phyloP scores from a whole-genome alignment of 1,284 basidiomycete genomes.

The Tausonia pullulans region DNA sequence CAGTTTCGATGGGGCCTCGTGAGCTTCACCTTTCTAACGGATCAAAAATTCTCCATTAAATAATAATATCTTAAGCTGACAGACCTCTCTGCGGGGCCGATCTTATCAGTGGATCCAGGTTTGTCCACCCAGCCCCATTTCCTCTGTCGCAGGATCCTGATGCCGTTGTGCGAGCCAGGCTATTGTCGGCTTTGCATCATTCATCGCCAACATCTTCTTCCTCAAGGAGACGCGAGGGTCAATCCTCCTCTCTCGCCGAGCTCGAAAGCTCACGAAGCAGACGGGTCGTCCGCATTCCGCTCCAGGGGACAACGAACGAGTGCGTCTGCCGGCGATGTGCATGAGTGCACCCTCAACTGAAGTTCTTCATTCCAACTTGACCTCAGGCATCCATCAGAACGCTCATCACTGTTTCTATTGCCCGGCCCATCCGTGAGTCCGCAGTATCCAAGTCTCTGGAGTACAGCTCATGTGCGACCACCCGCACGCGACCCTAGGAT shows the following conservation, averaged over 20 bases:
- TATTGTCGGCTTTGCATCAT: background rate
- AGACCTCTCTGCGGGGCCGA: background rate
- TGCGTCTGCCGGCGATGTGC: too few species aligned
- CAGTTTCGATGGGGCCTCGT: too few species aligned
- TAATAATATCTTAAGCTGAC: too few species aligned
- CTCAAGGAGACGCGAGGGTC: conserved; percentile 11
- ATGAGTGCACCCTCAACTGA: too few species aligned
- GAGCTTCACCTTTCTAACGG: too few species aligned
- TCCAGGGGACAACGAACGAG: background rate
- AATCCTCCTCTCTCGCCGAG: conserved; percentile 24
- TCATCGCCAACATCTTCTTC: background rate
- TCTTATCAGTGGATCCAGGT: too few species aligned
- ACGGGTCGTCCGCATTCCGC: conserved; percentile 31
- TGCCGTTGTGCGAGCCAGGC: background rate
- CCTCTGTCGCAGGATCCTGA: background rate
- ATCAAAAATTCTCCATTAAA: too few species aligned
- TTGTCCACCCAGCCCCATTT: background rate
- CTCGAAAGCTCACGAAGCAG: conserved; percentile 30
- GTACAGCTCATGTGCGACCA: too few species aligned
- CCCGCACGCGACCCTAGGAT: background rate
- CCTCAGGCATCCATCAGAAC: background rate
- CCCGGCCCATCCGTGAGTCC: conserved; percentile 11
- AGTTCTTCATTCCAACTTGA: too few species aligned
- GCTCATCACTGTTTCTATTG: conserved; percentile 8
- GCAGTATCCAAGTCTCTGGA: conserved; percentile 21